Percentiles rank a stretch among this genome's conserved stretches.
These are phyloP conservation scores for Metschnikowia arizonensis DNA, from an alignment of 805 yeast species.

Conservation along the genomic window DNA sequence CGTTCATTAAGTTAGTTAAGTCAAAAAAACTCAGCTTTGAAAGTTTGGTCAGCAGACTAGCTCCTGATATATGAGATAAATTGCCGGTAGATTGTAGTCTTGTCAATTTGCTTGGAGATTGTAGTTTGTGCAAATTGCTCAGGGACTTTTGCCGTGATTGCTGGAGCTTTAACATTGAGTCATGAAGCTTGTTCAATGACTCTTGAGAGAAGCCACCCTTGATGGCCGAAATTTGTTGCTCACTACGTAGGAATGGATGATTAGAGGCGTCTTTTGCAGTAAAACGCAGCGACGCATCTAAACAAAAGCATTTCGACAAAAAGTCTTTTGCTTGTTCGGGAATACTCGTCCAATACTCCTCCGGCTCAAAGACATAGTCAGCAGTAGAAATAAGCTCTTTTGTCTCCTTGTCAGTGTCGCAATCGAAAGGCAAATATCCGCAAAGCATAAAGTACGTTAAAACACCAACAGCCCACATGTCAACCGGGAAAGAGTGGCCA, in stretches of 20 bases:
- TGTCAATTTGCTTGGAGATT: conserved; percentile 5
- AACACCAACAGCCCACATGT: conserved; percentile 76
- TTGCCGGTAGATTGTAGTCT: conserved; percentile 5
- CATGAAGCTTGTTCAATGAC: conserved; percentile 15
- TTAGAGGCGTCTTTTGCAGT: conserved; percentile 41
- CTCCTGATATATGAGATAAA: conserved; percentile 2
- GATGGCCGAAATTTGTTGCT: background rate
- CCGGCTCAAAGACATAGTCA: conserved; percentile 63
- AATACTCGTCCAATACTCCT: conserved; percentile 50
- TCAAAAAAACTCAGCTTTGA: conserved; percentile 4
- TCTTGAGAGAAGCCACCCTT: conserved; percentile 13
- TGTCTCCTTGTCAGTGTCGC: conserved; percentile 67
- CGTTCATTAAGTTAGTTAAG: conserved; percentile 10
- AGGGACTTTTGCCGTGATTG: conserved; percentile 11
- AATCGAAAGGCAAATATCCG: conserved; percentile 76
- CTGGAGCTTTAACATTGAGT: conserved; percentile 15
- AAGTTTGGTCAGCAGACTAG: conserved; percentile 4
- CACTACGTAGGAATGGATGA: conserved; percentile 38
- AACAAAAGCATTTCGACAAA: conserved; percentile 48
- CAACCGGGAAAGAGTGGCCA: conserved; percentile 60
- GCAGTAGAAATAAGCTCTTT: conserved; percentile 54
- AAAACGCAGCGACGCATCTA: conserved; percentile 44
- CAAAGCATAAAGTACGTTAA: conserved; percentile 64
- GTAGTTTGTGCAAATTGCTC: background rate
- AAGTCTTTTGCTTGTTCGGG: conserved; percentile 55